Evolutionary conservation across 31 red algal genomes (phyloP).

Genomic region (Porphyra umbilicalis): DNA sequence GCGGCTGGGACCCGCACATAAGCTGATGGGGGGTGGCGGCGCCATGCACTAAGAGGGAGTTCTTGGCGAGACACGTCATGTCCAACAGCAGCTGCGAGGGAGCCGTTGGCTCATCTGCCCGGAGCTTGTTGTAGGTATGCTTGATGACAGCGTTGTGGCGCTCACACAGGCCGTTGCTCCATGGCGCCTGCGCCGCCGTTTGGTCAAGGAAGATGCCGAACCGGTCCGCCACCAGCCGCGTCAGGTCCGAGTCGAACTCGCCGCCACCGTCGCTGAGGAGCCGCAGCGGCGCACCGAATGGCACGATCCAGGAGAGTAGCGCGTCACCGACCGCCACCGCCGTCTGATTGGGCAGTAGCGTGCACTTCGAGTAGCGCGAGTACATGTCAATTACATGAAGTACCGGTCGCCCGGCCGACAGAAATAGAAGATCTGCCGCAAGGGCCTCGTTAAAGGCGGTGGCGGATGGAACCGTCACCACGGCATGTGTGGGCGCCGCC

Average conservation of each 20-base stretch:
- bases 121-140: not conserved
- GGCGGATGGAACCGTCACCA: no score
- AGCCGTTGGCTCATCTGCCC: not conserved
- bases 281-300: no score
- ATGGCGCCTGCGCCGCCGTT: not conserved
- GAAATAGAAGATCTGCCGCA: no score
- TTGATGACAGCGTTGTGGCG: not conserved
- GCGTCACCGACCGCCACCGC: no score
- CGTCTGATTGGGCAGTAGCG: no score
- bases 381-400: no score
- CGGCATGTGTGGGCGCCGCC: no score
- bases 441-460: no score
- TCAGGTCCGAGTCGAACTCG: not conserved
- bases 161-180: not conserved
- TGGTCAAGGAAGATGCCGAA: not conserved
- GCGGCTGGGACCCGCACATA: not conserved
- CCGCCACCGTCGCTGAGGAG: not conserved
- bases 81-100: not conserved
- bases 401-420: no score
- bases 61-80: not conserved
- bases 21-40: not conserved
- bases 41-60: not conserved
- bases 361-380: no score
- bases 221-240: not conserved
- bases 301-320: no score